phyloP scores from a whole-genome alignment of 2,329 filamentous ascomycete genomes.

The Whalleya microplaca region DNA sequence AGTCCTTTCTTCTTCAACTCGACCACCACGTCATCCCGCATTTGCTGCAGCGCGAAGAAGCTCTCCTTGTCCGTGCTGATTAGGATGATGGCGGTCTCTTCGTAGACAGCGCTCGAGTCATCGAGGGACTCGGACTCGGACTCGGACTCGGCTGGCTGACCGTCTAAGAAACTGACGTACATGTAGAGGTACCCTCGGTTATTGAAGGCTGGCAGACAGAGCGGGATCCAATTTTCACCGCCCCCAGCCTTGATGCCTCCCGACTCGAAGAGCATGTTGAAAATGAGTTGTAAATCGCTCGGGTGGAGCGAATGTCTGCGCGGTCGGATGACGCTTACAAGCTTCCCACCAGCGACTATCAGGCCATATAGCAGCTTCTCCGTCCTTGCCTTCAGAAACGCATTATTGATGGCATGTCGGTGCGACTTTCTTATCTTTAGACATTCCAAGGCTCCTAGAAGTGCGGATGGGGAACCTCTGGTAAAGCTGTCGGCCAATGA shows the following conservation, averaged over 20 bases:
- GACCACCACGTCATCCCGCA: slow-evolving; percentile 64
- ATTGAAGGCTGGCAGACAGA: slow-evolving; percentile 96
- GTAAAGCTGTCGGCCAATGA: slow-evolving; percentile 95
- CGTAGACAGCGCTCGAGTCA: slow-evolving; percentile 66
- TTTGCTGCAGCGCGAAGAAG: slow-evolving; percentile 85
- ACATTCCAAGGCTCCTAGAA: slow-evolving; percentile 90
- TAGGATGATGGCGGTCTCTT: slow-evolving; percentile 87
- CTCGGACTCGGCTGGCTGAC: slow-evolving; percentile 50
- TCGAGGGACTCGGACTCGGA: slow-evolving; percentile 43
- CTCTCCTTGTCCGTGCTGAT: slow-evolving; percentile 92
- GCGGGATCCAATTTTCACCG: slow-evolving; percentile 95
- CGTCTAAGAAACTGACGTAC: slow-evolving; percentile 94
- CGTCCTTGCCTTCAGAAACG: slow-evolving; percentile 76
- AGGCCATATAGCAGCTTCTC: slow-evolving; percentile 88
- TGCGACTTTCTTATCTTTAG: slow-evolving; percentile 90
- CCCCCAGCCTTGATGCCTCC: slow-evolving; percentile 86
- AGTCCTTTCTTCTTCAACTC: slow-evolving; percentile 78
- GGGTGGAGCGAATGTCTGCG: slow-evolving; percentile 95
- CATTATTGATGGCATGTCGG: slow-evolving; percentile 82
- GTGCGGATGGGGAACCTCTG: slow-evolving; percentile 82
- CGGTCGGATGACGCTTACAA: slow-evolving; percentile 93
- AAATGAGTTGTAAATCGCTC: slow-evolving; percentile 92
- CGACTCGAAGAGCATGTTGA: slow-evolving; percentile 99
- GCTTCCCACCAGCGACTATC: slow-evolving; percentile 86
- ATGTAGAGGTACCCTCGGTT: slow-evolving; percentile 97